Evolutionary conservation across 495 filamentous ascomycete species (phyloP).

Genomic region (Terfezia boudieri): DNA sequence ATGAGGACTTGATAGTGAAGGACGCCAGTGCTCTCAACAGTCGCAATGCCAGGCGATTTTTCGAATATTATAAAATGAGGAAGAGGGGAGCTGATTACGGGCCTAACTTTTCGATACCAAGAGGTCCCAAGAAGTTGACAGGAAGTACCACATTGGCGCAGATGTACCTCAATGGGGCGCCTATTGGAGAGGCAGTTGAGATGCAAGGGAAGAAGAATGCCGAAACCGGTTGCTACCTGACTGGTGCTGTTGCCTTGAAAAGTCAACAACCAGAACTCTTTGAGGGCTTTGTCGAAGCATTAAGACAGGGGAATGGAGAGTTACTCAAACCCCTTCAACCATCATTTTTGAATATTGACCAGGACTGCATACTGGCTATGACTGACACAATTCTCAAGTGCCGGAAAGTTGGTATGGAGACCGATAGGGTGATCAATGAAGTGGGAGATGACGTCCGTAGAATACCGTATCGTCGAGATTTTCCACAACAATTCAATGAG

Average conservation of each 20-base stretch:
- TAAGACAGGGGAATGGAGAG: slow-evolving; percentile 22
- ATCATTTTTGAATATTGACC: slow-evolving; percentile 19
- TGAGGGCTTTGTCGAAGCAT: slow-evolving; percentile 21
- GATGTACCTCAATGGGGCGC: slow-evolving; percentile 19
- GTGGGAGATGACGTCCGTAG: slow-evolving; percentile 7
- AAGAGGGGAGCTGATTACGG: slow-evolving; percentile 16
- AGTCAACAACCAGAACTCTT: slow-evolving; percentile 21
- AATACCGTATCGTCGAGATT: slow-evolving; percentile 3
- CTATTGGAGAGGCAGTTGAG: slow-evolving; percentile 20
- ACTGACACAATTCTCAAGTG: slow-evolving; percentile 22
- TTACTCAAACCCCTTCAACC: slow-evolving; percentile 21
- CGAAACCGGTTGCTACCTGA: slow-evolving; percentile 21
- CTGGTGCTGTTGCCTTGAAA: slow-evolving; percentile 23
- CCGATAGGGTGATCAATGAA: slow-evolving; percentile 17
- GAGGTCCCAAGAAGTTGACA: slow-evolving; percentile 2
- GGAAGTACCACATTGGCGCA: slow-evolving; percentile 8
- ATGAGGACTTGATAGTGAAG: slow-evolving; percentile 21
- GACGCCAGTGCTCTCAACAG: slow-evolving; percentile 22
- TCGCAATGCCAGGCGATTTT: slow-evolving; percentile 23
- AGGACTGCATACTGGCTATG: slow-evolving; percentile 23
- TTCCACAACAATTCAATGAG: slow-evolving; percentile 5
- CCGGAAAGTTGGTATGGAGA: slow-evolving; percentile 23
- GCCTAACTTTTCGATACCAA: slow-evolving; percentile 5
- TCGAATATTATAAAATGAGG: slow-evolving; percentile 23
- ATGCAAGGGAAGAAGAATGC: slow-evolving; percentile 23